Evolutionary conservation across 371 early-diverging fungal species (phyloP), one percentile per base, ranked within the genome.

Genomic region (Mortierella sp.): DNA sequence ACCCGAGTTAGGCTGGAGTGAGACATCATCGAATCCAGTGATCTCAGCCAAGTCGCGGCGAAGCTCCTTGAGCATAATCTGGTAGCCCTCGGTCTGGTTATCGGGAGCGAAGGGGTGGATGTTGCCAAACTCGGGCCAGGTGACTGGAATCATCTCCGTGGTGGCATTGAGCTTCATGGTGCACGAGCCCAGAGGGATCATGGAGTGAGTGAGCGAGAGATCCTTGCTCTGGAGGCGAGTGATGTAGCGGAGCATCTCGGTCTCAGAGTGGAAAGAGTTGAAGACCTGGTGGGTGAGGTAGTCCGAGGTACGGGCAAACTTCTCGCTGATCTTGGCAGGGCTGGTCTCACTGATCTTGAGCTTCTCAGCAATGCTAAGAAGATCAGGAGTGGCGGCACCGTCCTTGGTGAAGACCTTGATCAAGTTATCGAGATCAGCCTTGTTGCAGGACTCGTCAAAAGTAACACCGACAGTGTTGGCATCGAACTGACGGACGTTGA

Each of bases 111-210:
- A 98, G 64, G 99, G 99, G 84, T 98, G 99, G 62, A 98, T 91
- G 82, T 92, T 90, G 76, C 89, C 87, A 74, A 98, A 96, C 79
- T 97, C 97, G 44, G 98, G 96, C 96, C 96, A 96, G 37, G 99
- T 97, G 55, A 98, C 90, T 15, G 99, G 98, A 70, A 97, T 95
- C 96, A 98, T 97, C 84, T 98, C 97, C 26, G 96, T 93, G 30
- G 98, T 97, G 62, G 98, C 97, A 74, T 98, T 98, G 50, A 98
- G 89, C 90, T 98, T 98, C 99, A 98, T 98, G 60, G 99, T 98
- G 87, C 99, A 98, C 58, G 95, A 95, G 37, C 99, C 99, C 43
- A 98, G 89, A 61, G 99, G 96, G 67, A 98, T 98, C 99, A 98
- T 98, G 62, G 98, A 95, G 83, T 98, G 93, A 56, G 93, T 94